phyloP scores from a whole-genome alignment of 2,329 filamentous ascomycete species.

The Dactylonectria macrodidyma region DNA sequence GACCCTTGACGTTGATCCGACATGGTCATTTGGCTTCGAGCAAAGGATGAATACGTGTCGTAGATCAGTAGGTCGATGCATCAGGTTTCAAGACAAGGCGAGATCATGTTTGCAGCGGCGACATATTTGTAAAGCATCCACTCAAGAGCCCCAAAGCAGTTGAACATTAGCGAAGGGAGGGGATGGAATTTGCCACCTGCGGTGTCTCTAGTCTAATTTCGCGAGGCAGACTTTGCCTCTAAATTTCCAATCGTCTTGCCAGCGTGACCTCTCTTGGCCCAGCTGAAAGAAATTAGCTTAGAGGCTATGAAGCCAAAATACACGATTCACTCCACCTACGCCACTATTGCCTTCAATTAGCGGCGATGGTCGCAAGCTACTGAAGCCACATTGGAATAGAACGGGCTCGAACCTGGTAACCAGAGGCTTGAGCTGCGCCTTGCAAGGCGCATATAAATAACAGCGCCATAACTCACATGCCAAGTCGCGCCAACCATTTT shows the following conservation, averaged over 20 bases:
- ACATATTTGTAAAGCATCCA: conserved; percentile 14
- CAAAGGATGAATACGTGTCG: not conserved
- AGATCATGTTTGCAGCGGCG: not conserved
- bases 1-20: not conserved
- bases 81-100: not conserved
- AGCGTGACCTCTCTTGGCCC: not conserved
- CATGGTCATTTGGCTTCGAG: conserved; percentile 1
- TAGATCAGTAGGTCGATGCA: not conserved
- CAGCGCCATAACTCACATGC: not conserved
- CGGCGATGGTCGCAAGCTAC: conserved; percentile 8
- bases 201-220: not conserved
- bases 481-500: not conserved
- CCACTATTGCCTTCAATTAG: conserved; percentile 11
- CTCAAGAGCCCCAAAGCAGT: not conserved
- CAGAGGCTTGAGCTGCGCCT: conserved; percentile 6
- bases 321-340: conserved; percentile 14
- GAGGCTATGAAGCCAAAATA: conserved; percentile 2
- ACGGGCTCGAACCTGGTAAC: conserved; percentile 5
- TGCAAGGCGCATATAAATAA: conserved; percentile 14
- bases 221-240: conserved; percentile 8
- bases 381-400: conserved; percentile 18
- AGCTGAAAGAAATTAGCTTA: not conserved
- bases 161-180: not conserved
- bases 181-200: conserved; percentile 13
- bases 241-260: not conserved